Base-by-base conservation (phyloP, 805 yeast species). In the Debaryomyces hansenii region DNA sequence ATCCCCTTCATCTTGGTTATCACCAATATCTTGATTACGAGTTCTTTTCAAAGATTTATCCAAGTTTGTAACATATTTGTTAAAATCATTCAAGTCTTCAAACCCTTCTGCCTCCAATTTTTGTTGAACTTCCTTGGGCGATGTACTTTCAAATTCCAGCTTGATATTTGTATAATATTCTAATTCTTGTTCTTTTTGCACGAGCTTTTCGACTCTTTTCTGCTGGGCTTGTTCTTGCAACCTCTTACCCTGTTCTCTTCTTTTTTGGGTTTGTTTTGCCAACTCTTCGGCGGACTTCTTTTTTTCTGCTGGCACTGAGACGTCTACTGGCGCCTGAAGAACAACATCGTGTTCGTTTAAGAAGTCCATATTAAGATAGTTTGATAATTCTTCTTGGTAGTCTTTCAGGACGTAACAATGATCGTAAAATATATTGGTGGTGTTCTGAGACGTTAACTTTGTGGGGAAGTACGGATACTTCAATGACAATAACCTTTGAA, bases 401-500 rank as follows among this genome's bases (percentile, higher is more conserved):
- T 88, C 75, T 40, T 62, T 66, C 37, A 96, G 83, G 2, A 90
- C 82, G 57, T 88, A 90, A 58, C 96, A 90, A 65, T 77, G 85
- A 52, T 90, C 87, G 37, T 86, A 79, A 36, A 90, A 77, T 59
- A 94, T 65, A 46, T 78, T 69, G 41, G 85, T 82, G 10, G 85
- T 78, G 59, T 92, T 95, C 46, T 73, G 70, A 10, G 71, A 67
- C 6, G 82, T 73, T 44, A 92, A 68, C 53, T 83, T 85, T 1
- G 87, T 69, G 4, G 99, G 98, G 63, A 91, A 94, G 55, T 82
- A 85, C 1, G 99, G 98, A 64, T 94, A 94, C 63, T 94, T 94
- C 58, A 94, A 72, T 1, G 83, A 75, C 41, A 94, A 66, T 31
- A 85, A 75, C 53, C 74, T 78, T 47, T 76, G 78, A 59, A 94